These are phyloP conservation scores for Microsporum audouinii DNA, from an alignment of 2,329 filamentous ascomycete species.

Conservation along the genomic window DNA sequence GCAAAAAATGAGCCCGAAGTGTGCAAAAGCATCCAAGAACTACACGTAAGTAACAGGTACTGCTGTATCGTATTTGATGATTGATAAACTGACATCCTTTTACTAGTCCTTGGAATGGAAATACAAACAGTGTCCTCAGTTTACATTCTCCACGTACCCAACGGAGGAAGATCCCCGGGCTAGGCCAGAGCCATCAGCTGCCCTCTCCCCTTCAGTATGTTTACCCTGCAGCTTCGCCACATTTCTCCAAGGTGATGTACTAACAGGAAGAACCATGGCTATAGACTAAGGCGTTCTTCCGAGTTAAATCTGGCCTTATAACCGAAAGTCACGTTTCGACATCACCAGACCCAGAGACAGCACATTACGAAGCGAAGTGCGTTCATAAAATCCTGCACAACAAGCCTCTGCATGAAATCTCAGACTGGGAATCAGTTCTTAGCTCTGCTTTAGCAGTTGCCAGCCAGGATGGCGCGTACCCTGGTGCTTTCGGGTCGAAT, in stretches of 20 bases:
- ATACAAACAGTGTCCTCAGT: conserved; percentile 75
- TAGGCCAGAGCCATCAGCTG: conserved; percentile 40
- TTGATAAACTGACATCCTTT: background rate
- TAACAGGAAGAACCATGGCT: background rate
- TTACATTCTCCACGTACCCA: conserved; percentile 55
- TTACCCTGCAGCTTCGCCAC: conserved; percentile 6
- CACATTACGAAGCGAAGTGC: conserved; percentile 24
- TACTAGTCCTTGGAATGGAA: conserved; percentile 50
- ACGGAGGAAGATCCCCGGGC: conserved; percentile 48
- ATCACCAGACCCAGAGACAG: conserved; percentile 23
- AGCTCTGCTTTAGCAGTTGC: background rate
- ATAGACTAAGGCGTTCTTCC: conserved; percentile 34
- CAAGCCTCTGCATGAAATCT: conserved; percentile 41
- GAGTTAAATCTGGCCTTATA: conserved; percentile 31
- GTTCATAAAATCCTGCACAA: conserved; percentile 27
- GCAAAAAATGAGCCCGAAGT: conserved; percentile 43
- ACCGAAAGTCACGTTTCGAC: conserved; percentile 31
- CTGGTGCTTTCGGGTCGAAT: conserved; percentile 1
- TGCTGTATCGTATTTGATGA: background rate
- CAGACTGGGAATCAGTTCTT: conserved; percentile 25
- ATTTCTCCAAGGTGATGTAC: background rate
- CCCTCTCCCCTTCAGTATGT: conserved; percentile 39
- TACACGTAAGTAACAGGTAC: conserved; percentile 40
- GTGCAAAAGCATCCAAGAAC: conserved; percentile 44
- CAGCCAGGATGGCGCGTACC: background rate